These are phyloP conservation scores for Aspergillus hortae DNA, from an alignment of 2,329 filamentous ascomycete species.

Conservation along the genomic window DNA sequence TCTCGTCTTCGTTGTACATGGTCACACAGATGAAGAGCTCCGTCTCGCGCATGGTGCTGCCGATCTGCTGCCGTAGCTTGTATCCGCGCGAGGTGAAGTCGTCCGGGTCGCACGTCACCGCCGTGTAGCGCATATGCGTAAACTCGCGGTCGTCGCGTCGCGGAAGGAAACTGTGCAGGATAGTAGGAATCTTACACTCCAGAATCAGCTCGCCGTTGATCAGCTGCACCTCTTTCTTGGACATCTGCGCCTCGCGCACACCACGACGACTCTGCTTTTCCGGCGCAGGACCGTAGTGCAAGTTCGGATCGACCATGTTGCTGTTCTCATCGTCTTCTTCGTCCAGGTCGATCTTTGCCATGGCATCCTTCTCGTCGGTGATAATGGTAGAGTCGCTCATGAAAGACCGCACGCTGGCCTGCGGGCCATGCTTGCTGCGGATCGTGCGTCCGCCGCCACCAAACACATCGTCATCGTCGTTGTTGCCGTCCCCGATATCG, in stretches of 20 bases:
- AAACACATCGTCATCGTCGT: constrained; percentile 77
- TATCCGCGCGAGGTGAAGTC: constrained; percentile 87
- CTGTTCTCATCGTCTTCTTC: constrained; percentile 43
- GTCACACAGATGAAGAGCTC: constrained; percentile 96
- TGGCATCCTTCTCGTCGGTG: constrained; percentile 49
- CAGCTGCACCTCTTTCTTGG: constrained; percentile 88
- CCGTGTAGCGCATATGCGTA: constrained; percentile 97
- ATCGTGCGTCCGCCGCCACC: constrained; percentile 44
- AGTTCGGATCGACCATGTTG: constrained; percentile 56
- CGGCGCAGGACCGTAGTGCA: constrained; percentile 82
- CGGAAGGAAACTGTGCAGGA: constrained; percentile 93
- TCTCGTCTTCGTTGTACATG: constrained; percentile 99
- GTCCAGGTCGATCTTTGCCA: constrained; percentile 44
- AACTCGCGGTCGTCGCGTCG: constrained; percentile 92
- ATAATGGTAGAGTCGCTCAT: constrained; percentile 57
- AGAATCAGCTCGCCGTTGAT: constrained; percentile 97
- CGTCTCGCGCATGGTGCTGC: constrained; percentile 77
- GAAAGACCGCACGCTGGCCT: constrained; percentile 59
- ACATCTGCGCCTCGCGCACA: constrained; percentile 80
- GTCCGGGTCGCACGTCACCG: constrained; percentile 95
- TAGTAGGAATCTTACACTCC: constrained; percentile 98
- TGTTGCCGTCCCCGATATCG: constrained; percentile 50
- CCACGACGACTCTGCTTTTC: constrained; percentile 83
- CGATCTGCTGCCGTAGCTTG: constrained; percentile 87
- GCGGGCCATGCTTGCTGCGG: constrained; percentile 52